These are phyloP conservation scores for Massospora cicadina DNA, from an alignment of 371 early-diverging fungal species.

Conservation along the genomic window DNA sequence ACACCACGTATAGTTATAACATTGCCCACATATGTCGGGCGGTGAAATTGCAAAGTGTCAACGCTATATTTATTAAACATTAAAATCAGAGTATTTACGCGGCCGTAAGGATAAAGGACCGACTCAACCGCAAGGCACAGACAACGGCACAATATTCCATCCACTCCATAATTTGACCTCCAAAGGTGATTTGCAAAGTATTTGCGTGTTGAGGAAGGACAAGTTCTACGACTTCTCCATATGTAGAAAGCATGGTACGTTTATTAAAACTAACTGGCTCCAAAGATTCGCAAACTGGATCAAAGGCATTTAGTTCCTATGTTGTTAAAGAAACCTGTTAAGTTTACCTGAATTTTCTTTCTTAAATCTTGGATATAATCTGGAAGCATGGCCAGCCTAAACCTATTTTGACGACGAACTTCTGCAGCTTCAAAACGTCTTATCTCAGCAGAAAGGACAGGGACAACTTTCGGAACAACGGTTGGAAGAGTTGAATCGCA, in stretches of 20 bases:
- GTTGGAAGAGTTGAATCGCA: constrained; percentile 20
- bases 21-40: constrained; percentile 33
- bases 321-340: no score
- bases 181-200: constrained; percentile 48
- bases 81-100: constrained; percentile 20
- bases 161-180: constrained; percentile 63
- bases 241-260: background rate
- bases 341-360: constrained; percentile 4
- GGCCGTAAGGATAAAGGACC: constrained; percentile 36
- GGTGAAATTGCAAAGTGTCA: constrained; percentile 30
- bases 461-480: constrained; percentile 26
- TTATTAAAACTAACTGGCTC: background rate
- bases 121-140: constrained; percentile 36
- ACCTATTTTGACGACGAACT: constrained; percentile 24
- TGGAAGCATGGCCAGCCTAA: constrained; percentile 11
- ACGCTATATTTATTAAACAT: constrained; percentile 15
- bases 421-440: constrained; percentile 38
- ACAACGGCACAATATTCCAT: constrained; percentile 50
- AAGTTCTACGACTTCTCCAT: constrained; percentile 38
- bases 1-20: constrained; percentile 30
- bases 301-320: background rate
- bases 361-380: background rate
- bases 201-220: constrained; percentile 66
- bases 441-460: constrained; percentile 23
- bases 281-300: background rate